Percentiles rank a stretch among this genome's conserved stretches.
Evolutionary conservation across 345 rosid species (phyloP).

Genomic region (Ceriops zippeliana): DNA sequence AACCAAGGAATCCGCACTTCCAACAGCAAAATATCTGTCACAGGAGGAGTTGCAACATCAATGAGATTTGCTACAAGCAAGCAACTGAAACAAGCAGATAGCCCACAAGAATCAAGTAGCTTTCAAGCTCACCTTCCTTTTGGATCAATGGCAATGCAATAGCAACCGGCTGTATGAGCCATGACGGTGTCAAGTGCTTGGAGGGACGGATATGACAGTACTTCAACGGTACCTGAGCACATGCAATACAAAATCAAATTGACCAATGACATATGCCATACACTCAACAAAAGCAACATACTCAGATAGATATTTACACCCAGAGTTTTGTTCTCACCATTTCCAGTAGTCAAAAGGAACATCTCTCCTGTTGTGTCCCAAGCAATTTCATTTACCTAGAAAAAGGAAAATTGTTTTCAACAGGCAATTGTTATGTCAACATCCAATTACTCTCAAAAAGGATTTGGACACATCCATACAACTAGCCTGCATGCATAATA

Average conservation of each 20-base stretch:
- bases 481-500: not conserved
- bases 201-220: constrained; percentile 77
- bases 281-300: not conserved
- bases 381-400: constrained; percentile 95
- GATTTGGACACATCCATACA: no score
- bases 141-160: constrained; percentile 96
- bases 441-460: not conserved
- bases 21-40: constrained; percentile 89
- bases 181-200: constrained; percentile 67
- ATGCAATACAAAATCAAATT: not conserved
- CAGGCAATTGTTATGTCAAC: not conserved
- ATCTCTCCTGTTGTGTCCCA: constrained; percentile 95
- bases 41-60: not conserved
- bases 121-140: constrained; percentile 61
- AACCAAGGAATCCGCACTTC: constrained; percentile 98
- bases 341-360: constrained; percentile 94
- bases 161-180: constrained; percentile 99
- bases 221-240: constrained; percentile 85
- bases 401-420: constrained; percentile 4
- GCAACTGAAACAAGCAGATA: not conserved
- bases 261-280: not conserved
- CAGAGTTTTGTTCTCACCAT: constrained; percentile 49
- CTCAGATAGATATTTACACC: not conserved
- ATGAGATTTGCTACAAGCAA: not conserved
- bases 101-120: constrained; percentile 7